Percentiles rank a stretch among this genome's conserved stretches.
Evolutionary conservation across 805 yeast genomes (phyloP).

Genomic region (Wickerhamomyces alni): DNA sequence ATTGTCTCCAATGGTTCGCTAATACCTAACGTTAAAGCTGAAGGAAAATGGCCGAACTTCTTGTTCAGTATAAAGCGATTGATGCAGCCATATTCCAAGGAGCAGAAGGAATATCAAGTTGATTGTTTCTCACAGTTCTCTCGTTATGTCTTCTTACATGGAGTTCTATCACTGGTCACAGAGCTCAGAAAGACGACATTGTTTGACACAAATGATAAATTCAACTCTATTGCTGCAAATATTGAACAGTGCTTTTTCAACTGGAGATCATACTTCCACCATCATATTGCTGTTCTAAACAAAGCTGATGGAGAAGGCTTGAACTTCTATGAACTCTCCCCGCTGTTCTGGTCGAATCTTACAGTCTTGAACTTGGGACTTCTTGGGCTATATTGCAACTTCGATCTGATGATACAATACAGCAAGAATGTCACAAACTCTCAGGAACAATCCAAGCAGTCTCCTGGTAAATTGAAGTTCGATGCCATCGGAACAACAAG

Average conservation of each 20-base stretch:
- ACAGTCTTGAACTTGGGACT: conserved; percentile 22
- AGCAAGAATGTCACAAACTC: conserved; percentile 6
- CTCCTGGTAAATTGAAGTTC: conserved; percentile 6
- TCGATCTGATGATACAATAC: conserved; percentile 12
- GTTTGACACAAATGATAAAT: conserved; percentile 22
- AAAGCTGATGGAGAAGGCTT: conserved; percentile 6
- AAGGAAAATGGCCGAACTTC: conserved; percentile 31
- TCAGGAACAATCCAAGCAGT: neutral
- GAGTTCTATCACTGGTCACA: conserved; percentile 23
- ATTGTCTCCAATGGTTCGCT: conserved; percentile 12
- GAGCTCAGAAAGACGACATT: conserved; percentile 22
- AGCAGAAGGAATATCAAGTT: conserved; percentile 27
- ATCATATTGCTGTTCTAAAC: conserved; percentile 24
- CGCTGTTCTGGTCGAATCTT: conserved; percentile 29
- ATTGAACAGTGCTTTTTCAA: conserved; percentile 26
- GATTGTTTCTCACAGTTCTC: conserved; percentile 31
- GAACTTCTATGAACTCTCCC: conserved; percentile 29
- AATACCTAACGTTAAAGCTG: conserved; percentile 24
- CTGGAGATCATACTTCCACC: conserved; percentile 31
- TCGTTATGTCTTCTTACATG: conserved; percentile 29
- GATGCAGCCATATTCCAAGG: conserved; percentile 25
- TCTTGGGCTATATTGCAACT: conserved; percentile 24
- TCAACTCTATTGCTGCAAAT: conserved; percentile 22
- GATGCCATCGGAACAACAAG: conserved; percentile 13
- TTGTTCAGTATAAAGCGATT: conserved; percentile 28